Conservation (phyloP, 2,329 filamentous ascomycete genomes). For the Chaetomiaceae sp. region DNA sequence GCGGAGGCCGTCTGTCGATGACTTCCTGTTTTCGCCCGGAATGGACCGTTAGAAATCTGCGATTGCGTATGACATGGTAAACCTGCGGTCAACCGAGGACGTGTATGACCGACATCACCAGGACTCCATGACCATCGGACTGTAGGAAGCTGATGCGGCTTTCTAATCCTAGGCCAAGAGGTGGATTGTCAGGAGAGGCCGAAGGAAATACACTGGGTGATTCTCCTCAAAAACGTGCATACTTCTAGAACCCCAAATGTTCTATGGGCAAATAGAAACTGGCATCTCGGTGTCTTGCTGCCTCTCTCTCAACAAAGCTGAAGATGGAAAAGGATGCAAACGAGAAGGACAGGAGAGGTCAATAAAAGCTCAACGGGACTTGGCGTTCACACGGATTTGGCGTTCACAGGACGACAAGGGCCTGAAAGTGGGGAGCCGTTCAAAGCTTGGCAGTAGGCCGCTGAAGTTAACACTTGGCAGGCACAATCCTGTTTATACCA, state of each 20-base stretch:
- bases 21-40: conserved; percentile 10
- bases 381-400: not conserved
- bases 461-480: not conserved
- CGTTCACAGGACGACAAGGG: not conserved
- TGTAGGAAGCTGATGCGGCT: too few relatives aligned
- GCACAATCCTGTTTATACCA: too few relatives aligned
- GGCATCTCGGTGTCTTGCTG: not conserved
- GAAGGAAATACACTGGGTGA: too few relatives aligned
- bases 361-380: not conserved
- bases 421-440: not conserved
- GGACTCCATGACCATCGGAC: too few relatives aligned
- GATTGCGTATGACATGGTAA: conserved; percentile 9
- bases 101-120: too few relatives aligned
- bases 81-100: conserved; percentile 7
- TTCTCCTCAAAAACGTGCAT: too few relatives aligned
- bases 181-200: too few relatives aligned
- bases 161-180: too few relatives aligned
- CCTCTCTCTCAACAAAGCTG: not conserved
- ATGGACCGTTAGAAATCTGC: conserved; percentile 4
- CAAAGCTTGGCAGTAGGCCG: not conserved
- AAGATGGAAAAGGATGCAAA: not conserved
- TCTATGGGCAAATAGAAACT: not conserved
- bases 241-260: too few relatives aligned
- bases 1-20: conserved; percentile 15
- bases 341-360: not conserved